These are phyloP conservation scores for Barnettozyma wickerhamii DNA, from an alignment of 805 yeast species.

Conservation along the genomic window DNA sequence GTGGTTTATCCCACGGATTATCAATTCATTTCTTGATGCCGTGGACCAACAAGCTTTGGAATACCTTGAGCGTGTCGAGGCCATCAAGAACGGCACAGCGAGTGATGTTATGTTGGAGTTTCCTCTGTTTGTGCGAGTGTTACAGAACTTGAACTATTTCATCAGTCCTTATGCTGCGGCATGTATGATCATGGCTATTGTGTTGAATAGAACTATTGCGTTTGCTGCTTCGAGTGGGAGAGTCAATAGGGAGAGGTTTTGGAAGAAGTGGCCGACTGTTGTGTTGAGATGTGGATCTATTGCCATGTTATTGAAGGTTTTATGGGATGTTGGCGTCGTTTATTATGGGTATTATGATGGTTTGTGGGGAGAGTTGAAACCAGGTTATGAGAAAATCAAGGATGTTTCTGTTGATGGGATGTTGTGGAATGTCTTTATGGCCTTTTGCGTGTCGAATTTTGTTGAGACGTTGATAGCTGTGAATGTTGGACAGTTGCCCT, in stretches of 20 bases:
- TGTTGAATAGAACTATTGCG: constrained; percentile 52
- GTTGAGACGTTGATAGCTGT: constrained; percentile 62
- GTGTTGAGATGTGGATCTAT: constrained; percentile 32
- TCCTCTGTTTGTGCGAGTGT: background rate
- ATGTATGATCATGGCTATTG: constrained; percentile 54
- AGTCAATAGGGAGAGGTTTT: constrained; percentile 10
- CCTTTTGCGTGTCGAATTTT: constrained; percentile 58
- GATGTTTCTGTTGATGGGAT: constrained; percentile 26
- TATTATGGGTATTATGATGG: no score
- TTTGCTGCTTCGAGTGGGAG: constrained; percentile 46
- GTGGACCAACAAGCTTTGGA: constrained; percentile 1
- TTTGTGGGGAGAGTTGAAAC: no score
- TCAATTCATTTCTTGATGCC: background rate
- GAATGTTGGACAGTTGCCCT: constrained; percentile 50
- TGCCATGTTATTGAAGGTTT: constrained; percentile 12
- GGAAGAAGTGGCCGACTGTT: constrained; percentile 20
- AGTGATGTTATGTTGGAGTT: constrained; percentile 1
- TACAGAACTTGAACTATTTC: constrained; percentile 1
- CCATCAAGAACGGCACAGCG: constrained; percentile 1
- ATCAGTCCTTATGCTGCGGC: constrained; percentile 35
- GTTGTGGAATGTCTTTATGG: constrained; percentile 56
- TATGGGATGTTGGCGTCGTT: constrained; percentile 2
- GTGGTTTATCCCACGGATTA: constrained; percentile 1
- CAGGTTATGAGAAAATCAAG: background rate
- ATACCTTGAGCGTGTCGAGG: constrained; percentile 1